These are phyloP conservation scores for Oxytropis ochrocephala DNA, from an alignment of 306 rosid genomes.

Conservation along the genomic window DNA sequence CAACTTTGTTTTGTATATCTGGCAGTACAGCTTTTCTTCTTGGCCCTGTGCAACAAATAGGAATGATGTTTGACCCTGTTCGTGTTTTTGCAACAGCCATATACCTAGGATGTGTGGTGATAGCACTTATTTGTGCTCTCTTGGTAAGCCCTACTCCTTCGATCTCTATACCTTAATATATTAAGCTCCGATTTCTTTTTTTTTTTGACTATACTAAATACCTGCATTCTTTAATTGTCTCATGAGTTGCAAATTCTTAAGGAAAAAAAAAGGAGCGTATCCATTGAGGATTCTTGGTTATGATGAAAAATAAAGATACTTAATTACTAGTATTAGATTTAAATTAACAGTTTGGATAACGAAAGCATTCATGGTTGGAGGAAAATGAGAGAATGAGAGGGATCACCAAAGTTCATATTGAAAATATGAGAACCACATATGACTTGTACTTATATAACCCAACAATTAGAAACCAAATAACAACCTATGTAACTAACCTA, in stretches of 20 bases:
- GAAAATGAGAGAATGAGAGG: background rate
- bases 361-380: background rate
- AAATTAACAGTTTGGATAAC: background rate
- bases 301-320: too few relatives aligned
- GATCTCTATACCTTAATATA: background rate
- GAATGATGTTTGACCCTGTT: conserved; percentile 84
- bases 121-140: conserved; percentile 87
- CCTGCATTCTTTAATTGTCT: background rate
- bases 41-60: conserved; percentile 65
- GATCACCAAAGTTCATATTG: background rate
- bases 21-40: conserved; percentile 96
- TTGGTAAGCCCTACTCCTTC: conserved; percentile 44
- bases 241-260: background rate
- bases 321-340: too few relatives aligned
- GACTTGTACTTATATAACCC: too few relatives aligned
- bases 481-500: background rate
- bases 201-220: background rate
- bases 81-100: conserved; percentile 74
- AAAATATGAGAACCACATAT: too few relatives aligned
- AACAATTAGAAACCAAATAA: too few relatives aligned
- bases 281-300: too few relatives aligned
- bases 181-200: background rate
- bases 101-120: conserved; percentile 78
- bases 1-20: conserved; percentile 29
- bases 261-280: background rate